These are phyloP conservation scores for Aspergillus haitiensis DNA, from an alignment of 495 filamentous ascomycete genomes.

Conservation along the genomic window DNA sequence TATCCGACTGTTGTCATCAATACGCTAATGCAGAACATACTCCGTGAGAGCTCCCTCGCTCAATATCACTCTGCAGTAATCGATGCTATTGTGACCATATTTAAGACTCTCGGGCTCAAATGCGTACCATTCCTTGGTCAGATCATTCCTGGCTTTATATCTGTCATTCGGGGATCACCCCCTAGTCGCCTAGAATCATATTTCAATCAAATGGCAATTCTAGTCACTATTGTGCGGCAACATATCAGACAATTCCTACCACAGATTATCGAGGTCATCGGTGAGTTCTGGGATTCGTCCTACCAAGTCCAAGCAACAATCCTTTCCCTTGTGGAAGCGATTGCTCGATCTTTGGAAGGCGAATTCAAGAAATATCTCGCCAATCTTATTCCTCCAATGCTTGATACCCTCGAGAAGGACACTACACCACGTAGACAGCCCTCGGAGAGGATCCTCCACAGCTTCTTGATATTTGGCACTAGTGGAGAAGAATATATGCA, in stretches of 20 bases:
- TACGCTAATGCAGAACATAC: slow-evolving; percentile 78
- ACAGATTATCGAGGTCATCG: slow-evolving; percentile 77
- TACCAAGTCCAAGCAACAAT: slow-evolving; percentile 84
- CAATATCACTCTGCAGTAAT: slow-evolving; percentile 95
- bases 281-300: slow-evolving; percentile 80
- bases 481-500: slow-evolving; percentile 99
- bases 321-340: slow-evolving; percentile 83
- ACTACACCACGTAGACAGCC: slow-evolving; percentile 67
- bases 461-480: slow-evolving; percentile 93
- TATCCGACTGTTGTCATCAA: slow-evolving; percentile 98
- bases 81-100: slow-evolving; percentile 97
- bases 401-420: slow-evolving; percentile 88
- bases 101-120: slow-evolving; percentile 90
- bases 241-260: slow-evolving; percentile 89
- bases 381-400: slow-evolving; percentile 83
- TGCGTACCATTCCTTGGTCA: slow-evolving; percentile 91
- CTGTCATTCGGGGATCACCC: slow-evolving; percentile 77
- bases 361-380: slow-evolving; percentile 97
- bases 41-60: slow-evolving; percentile 82
- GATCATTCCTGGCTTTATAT: slow-evolving; percentile 90
- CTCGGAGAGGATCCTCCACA: slow-evolving; percentile 88
- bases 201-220: slow-evolving; percentile 90
- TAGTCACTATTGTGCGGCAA: slow-evolving; percentile 93
- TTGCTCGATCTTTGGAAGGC: slow-evolving; percentile 88
- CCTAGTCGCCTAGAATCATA: slow-evolving; percentile 80